Evolutionary conservation across 2,329 filamentous ascomycete genomes (phyloP).

Genomic region (Zasmidium angulare): DNA sequence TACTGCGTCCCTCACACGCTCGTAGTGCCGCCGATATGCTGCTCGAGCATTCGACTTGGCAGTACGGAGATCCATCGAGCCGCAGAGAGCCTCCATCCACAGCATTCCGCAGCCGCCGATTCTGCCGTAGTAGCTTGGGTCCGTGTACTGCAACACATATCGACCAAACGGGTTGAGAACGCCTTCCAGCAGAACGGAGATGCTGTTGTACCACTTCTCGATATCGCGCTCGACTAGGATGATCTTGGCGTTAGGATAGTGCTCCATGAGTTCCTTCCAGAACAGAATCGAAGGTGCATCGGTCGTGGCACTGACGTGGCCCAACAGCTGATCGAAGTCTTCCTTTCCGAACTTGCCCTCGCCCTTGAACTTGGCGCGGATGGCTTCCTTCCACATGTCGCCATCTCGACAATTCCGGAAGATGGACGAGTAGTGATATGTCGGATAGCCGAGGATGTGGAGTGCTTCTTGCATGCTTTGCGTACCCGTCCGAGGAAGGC

Average conservation of each 20-base stretch:
- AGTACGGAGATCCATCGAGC: background rate
- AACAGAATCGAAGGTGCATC: slow-evolving; percentile 30
- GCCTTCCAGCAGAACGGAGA: background rate
- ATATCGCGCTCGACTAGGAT: slow-evolving; percentile 25
- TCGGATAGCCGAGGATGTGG: slow-evolving; percentile 15
- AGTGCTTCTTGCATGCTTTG: slow-evolving; percentile 18
- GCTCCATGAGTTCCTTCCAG: slow-evolving; percentile 25
- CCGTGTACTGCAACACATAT: background rate
- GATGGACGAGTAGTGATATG: slow-evolving; percentile 5
- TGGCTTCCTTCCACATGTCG: slow-evolving; percentile 3
- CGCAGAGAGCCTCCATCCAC: background rate
- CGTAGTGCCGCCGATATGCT: background rate
- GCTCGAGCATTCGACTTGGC: background rate
- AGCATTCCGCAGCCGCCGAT: background rate
- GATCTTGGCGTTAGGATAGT: slow-evolving; percentile 30
- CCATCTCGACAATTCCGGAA: background rate
- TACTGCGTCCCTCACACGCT: background rate
- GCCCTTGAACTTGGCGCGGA: background rate
- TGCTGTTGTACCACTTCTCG: slow-evolving; percentile 23
- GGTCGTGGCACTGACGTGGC: slow-evolving; percentile 30
- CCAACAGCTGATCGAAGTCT: slow-evolving; percentile 33
- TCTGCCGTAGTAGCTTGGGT: background rate
- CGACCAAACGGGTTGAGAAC: background rate
- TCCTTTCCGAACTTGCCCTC: background rate
- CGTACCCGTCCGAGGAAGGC: slow-evolving; percentile 19